Evolutionary conservation across 1,139 yeast genomes (phyloP), one percentile per base, ranked within the genome.

Genomic region (Casaregolazyma suthepensis): DNA sequence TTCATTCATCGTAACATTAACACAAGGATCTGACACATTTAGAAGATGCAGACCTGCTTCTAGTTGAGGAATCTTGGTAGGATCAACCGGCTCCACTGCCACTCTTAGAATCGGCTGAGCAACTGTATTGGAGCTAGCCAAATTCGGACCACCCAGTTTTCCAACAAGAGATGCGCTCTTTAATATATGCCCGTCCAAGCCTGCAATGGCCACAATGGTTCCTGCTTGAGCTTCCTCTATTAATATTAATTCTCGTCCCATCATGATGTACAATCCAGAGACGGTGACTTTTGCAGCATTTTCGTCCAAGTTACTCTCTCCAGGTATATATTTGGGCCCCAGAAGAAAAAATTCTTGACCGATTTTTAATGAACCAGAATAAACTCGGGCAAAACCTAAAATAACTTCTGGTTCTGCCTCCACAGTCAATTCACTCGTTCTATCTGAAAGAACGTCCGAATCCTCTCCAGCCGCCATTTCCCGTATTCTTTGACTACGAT

Each of bases 181-280:
- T 59, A 93, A 71, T 29, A 93, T 79, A 51, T 81, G 81, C 10
- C 87, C 87, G 19, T 86, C 96, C 44, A 94, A 75, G 0, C 99
- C 99, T 26, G 90, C 94, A 52, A 94, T 85, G 48, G 98, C 99
- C 6, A 89, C 95, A 59, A 94, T 89, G 61, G 87, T 89, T 38
- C 99, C 99, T 1, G 98, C 94, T 1, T 96, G 96, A 2, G 93
- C 97, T 12, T 76, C 78, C 31, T 84, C 78, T 61, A 94, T 75
- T 12, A 89, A 76, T 1, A 90, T 82, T 53, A 93, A 75, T 57
- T 93, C 98, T 58, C 93, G 77, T 13, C 99, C 99, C 99, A 94
- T 94, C 50, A 94, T 76, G 57, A 93, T 73, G 64, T 81, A 91
- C 46, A 94, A 72, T 48, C 85, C 88, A 13, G 85, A 78, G 37